Conservation (phyloP, 225 moss, liverwort and hornwort species). For the Rhytidiadelphus loreus region DNA sequence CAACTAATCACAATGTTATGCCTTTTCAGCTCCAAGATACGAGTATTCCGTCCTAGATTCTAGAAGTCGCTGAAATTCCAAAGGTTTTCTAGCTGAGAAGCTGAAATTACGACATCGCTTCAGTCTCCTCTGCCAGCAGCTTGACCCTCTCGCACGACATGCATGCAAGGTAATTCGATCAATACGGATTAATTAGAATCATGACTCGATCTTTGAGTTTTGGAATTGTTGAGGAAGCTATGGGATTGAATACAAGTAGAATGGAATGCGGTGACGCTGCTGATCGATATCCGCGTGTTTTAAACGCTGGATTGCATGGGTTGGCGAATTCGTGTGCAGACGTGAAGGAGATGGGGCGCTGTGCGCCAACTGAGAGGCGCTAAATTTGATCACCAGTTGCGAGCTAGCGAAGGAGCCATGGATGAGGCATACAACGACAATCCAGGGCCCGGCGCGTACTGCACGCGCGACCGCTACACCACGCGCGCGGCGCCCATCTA, state of each 20-base stretch:
- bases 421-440: constrained; percentile 28
- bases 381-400: not conserved
- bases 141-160: not conserved
- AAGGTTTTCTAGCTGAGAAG: not conserved
- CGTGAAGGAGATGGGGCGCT: not conserved
- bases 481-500: constrained; percentile 53
- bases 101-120: not conserved
- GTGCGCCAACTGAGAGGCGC: not conserved
- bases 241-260: no score
- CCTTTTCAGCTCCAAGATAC: not conserved
- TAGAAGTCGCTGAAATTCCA: constrained; percentile 1
- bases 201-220: not conserved
- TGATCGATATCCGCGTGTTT: not conserved
- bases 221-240: not conserved
- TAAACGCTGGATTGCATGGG: not conserved
- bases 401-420: not conserved
- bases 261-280: not conserved
- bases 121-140: not conserved
- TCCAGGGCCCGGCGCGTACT: constrained; percentile 69
- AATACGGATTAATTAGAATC: no score
- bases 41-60: constrained; percentile 4
- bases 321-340: not conserved
- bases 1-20: not conserved
- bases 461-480: constrained; percentile 31
- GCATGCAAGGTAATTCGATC: not conserved